Evolutionary conservation across 257 asterid genomes (phyloP).

Genomic region (Ilex aquifolium): DNA sequence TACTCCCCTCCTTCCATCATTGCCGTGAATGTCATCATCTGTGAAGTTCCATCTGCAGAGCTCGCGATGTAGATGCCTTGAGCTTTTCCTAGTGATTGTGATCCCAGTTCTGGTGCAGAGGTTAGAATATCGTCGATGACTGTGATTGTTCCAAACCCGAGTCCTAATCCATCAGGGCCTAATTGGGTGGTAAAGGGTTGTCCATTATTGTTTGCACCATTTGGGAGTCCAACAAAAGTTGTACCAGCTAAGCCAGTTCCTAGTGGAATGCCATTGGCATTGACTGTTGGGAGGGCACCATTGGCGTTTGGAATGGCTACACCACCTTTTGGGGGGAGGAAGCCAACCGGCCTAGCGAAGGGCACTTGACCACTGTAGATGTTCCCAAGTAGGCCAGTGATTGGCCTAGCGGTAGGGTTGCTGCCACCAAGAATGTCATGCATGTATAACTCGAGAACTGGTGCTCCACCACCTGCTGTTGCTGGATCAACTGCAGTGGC

Average conservation of each 20-base stretch:
- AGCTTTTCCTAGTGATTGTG: constrained; percentile 35
- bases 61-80: constrained; percentile 50
- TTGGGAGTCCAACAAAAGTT: constrained; percentile 34
- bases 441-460: constrained; percentile 68
- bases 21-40: constrained; percentile 52
- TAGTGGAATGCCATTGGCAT: constrained; percentile 58
- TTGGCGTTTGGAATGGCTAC: constrained; percentile 79
- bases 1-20: constrained; percentile 55
- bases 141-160: constrained; percentile 49
- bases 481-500: constrained; percentile 25
- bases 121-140: constrained; percentile 45
- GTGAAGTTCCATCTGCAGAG: constrained; percentile 43
- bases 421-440: constrained; percentile 88
- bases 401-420: constrained; percentile 81
- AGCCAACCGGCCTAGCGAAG: constrained; percentile 77
- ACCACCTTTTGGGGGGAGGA: constrained; percentile 48
- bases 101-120: constrained; percentile 33
- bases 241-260: constrained; percentile 81
- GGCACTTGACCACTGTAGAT: constrained; percentile 94
- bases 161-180: constrained; percentile 45
- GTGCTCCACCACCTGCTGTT: constrained; percentile 16
- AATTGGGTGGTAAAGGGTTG: constrained; percentile 16
- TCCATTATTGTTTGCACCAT: constrained; percentile 15
- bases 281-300: constrained; percentile 68
- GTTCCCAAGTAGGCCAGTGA: constrained; percentile 75